Evolutionary conservation across 2,329 filamentous ascomycete genomes (phyloP), one percentile per base, ranked within the genome.

Genomic region (Cytospora mali): DNA sequence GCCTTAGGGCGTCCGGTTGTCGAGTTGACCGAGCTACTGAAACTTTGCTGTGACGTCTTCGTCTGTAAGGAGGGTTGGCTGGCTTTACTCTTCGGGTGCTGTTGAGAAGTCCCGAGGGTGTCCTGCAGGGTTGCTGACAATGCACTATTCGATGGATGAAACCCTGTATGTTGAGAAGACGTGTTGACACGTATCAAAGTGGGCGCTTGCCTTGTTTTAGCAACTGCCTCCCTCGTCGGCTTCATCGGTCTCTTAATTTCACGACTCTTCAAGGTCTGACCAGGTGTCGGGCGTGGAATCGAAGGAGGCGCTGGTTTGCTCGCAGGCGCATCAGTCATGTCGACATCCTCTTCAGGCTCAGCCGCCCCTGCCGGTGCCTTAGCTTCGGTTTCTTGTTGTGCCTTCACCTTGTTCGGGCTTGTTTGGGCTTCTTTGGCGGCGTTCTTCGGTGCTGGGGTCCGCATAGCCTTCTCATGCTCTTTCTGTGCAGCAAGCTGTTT

Each of bases 101-200:
- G 82, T 66, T 62, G 78, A 66, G 71, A 77, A 68, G 66, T 75
- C 55, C 68, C 73, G 13, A 82, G 75, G 14, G 80, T 81, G 62
- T 89, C 89, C 62, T 87, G 84, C 18, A 85, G 76, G 39, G 77
- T 84, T 3, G 87, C 81, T 4, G 87, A 81, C 42, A 87, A 75
- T 16, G 82, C 77, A 52, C 81, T 83, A 64, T 84, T 85, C 1
- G 86, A 81, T 13, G 85, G 82, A 59, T 87, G 83, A 64, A 84
- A 83, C 62, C 87, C 85, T 27, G 81, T 77, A 62, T 84, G 80
- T 67, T 88, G 86, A 11, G 86, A 88, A 25, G 84, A 83, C 58
- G 86, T 87, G 67, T 89, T 90, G 64, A 92, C 88, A 62, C 84
- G 85, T 69, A 90, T 93, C 62, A 89, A 85, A 3, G 90, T 91